Evolutionary conservation across 2,329 filamentous ascomycete species (phyloP).

Genomic region (Nemania bipapillata): DNA sequence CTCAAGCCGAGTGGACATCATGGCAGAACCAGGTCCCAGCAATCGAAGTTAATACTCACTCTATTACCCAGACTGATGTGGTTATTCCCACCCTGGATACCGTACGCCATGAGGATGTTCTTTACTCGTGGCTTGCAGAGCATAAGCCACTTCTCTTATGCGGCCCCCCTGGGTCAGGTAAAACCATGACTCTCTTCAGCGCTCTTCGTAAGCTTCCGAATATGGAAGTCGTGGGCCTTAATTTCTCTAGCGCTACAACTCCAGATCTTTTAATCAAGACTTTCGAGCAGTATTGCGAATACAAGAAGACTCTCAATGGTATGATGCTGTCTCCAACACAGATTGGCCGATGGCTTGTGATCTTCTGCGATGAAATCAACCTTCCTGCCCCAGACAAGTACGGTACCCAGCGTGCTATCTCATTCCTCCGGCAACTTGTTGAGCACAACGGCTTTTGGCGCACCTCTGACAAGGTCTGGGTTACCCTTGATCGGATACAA

Average conservation of each 20-base stretch:
- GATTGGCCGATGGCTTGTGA: constrained; percentile 95
- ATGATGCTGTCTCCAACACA: constrained; percentile 95
- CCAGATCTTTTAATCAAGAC: constrained; percentile 98
- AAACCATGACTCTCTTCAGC: constrained; percentile 99
- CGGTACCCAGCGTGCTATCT: constrained; percentile 95
- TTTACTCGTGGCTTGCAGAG: constrained; percentile 99
- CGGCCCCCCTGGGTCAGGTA: constrained; percentile 96
- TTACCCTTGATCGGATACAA: constrained; percentile 95
- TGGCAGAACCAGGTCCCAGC: constrained; percentile 96
- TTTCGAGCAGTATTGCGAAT: constrained; percentile 99
- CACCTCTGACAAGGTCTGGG: constrained; percentile 96
- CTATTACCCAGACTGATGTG: constrained; percentile 95
- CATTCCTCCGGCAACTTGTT: constrained; percentile 95
- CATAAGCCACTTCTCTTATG: constrained; percentile 97
- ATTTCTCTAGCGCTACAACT: constrained; percentile 98
- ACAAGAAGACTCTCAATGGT: constrained; percentile 97
- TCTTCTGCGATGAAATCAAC: constrained; percentile 99
- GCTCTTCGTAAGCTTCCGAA: constrained; percentile 95
- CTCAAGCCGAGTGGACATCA: constrained; percentile 85
- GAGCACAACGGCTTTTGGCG: constrained; percentile 99
- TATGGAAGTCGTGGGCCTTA: constrained; percentile 98
- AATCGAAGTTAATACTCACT: constrained; percentile 98
- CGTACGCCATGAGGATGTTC: constrained; percentile 96
- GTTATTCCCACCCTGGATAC: constrained; percentile 98
- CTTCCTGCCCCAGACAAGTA: constrained; percentile 97